A percentile compares a stretch with the other conserved stretches of the same genome.
Evolutionary conservation across 176 grass and related monocot genomes (phyloP).

Genomic region (Musa troglodytarum): DNA sequence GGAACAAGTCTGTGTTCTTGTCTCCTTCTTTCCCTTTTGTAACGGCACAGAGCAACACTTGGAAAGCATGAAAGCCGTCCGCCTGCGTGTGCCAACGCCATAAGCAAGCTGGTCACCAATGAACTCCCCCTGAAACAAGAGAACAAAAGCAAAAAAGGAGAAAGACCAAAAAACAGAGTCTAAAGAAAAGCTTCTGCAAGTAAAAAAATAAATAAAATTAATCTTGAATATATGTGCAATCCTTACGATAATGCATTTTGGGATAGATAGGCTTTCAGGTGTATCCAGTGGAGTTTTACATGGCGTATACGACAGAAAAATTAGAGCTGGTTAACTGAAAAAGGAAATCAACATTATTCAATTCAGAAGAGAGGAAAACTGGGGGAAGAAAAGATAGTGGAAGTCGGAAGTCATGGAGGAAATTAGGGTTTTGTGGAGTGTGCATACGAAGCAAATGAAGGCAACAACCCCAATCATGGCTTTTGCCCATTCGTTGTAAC

Average conservation of each 20-base stretch:
- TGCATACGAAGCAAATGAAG: not conserved
- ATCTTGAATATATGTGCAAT: no score
- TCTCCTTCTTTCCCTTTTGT: not conserved
- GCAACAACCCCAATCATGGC: not conserved
- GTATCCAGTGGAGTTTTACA: no score
- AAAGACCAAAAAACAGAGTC: not conserved
- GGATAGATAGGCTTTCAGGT: no score
- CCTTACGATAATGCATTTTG: no score
- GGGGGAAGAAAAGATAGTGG: not conserved
- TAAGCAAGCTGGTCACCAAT: not conserved
- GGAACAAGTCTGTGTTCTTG: not conserved
- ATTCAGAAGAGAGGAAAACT: not conserved
- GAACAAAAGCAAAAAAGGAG: not conserved
- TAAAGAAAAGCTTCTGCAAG: no score
- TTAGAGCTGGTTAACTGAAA: no score
- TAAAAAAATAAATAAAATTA: no score
- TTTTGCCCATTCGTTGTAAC: not conserved
- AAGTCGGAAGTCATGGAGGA: not conserved
- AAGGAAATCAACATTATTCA: no score
- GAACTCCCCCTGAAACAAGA: not conserved
- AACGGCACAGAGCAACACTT: constrained; percentile 1
- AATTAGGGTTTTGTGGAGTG: no score
- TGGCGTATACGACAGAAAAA: no score
- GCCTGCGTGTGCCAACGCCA: not conserved
- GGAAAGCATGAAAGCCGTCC: not conserved